Evolutionary conservation across 441 rosid species (phyloP).

Genomic region (Adansonia gregorii): DNA sequence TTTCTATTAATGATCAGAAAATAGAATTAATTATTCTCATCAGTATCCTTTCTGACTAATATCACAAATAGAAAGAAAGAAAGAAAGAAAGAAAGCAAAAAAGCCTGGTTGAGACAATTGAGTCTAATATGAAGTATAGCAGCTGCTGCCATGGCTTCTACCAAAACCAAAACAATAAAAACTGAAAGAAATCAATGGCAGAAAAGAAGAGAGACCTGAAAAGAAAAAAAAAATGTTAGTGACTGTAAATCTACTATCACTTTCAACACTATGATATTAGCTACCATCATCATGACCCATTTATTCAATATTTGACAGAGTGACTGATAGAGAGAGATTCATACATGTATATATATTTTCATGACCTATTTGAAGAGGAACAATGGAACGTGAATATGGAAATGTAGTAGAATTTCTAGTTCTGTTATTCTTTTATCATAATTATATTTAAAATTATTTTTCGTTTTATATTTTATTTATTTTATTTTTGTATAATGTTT

Average conservation of each 20-base stretch:
- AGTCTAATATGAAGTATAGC: too few relatives aligned
- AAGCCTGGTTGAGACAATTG: too few relatives aligned
- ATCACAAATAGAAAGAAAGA: too few relatives aligned
- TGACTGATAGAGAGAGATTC: background rate
- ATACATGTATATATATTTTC: background rate
- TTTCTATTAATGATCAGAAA: background rate
- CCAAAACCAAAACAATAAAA: too few relatives aligned
- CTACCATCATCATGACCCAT: constrained; percentile 31
- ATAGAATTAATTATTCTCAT: background rate
- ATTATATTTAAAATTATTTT: too few relatives aligned
- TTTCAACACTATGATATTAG: constrained; percentile 23
- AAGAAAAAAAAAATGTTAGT: background rate
- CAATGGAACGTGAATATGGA: background rate
- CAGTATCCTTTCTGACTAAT: too few relatives aligned
- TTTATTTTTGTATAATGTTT: too few relatives aligned
- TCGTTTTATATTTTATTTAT: too few relatives aligned
- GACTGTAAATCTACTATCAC: constrained; percentile 15
- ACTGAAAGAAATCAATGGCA: background rate
- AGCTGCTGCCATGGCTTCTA: too few relatives aligned
- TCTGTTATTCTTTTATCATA: too few relatives aligned
- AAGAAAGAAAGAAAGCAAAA: too few relatives aligned
- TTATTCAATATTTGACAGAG: background rate
- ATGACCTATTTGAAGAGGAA: constrained; percentile 27
- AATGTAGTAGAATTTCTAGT: too few relatives aligned
- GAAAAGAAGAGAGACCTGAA: background rate